Percentiles rank a stretch among this genome's conserved stretches.
Evolutionary conservation across 2,329 filamentous ascomycete species (phyloP).

Genomic region (Curvularia sp.): DNA sequence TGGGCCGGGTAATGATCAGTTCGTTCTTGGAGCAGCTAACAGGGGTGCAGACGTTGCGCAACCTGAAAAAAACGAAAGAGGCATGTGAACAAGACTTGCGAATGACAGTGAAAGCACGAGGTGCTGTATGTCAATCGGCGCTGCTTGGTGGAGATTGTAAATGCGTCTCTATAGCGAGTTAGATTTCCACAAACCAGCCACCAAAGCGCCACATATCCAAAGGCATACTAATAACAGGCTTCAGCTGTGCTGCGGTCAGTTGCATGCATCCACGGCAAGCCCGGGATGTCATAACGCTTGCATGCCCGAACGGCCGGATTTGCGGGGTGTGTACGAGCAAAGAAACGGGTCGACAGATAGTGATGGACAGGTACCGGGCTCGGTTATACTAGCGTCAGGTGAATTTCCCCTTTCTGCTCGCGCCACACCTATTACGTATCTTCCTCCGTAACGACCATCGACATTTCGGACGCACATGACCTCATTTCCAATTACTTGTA

Average conservation of each 20-base stretch:
- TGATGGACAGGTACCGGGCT: conserved; percentile 6
- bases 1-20: conserved; percentile 17
- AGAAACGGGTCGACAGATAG: neutral
- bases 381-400: conserved; percentile 20
- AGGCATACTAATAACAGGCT: neutral
- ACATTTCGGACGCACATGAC: conserved; percentile 2
- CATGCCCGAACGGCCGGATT: neutral
- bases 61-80: neutral
- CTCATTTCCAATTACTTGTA: conserved; percentile 7
- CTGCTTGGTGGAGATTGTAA: neutral
- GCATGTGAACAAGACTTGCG: conserved; percentile 2
- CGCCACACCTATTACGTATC: conserved; percentile 8
- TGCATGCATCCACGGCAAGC: neutral
- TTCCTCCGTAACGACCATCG: conserved; percentile 11
- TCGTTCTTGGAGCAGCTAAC: conserved; percentile 1
- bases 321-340: conserved; percentile 1
- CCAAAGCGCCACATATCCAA: neutral
- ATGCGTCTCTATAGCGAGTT: neutral
- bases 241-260: neutral
- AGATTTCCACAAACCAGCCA: neutral
- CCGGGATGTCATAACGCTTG: neutral
- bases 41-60: conserved; percentile 3
- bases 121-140: neutral
- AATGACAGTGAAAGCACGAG: neutral
- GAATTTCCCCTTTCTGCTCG: conserved; percentile 17